Conservation (phyloP, 1,284 basidiomycete species). For the Ustilago nuda region DNA sequence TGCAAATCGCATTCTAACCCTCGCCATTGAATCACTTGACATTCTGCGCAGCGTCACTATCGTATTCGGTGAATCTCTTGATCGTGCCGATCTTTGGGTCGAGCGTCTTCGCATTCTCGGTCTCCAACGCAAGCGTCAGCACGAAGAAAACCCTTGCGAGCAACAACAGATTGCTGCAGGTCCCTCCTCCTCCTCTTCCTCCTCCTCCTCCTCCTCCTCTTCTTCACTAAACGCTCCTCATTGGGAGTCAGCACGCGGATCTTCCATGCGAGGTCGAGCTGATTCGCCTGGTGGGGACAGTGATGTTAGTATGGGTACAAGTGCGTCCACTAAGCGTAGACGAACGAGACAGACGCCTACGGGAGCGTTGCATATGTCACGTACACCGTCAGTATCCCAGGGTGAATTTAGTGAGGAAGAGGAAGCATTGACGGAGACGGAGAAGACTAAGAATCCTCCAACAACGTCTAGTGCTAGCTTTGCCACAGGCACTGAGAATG, state of each 20-base stretch:
- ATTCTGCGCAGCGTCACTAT: slow-evolving; percentile 87
- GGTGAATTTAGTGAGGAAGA: slow-evolving; percentile 39
- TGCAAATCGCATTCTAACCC: slow-evolving; percentile 82
- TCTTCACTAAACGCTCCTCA: slow-evolving; percentile 17
- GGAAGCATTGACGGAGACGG: slow-evolving; percentile 45
- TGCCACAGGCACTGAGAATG: slow-evolving; percentile 13
- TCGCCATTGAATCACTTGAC: slow-evolving; percentile 89
- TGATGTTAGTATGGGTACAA: slow-evolving; percentile 54
- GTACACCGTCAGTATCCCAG: slow-evolving; percentile 33
- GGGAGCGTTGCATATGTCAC: slow-evolving; percentile 44
- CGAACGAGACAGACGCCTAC: slow-evolving; percentile 29
- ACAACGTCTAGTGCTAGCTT: slow-evolving; percentile 15
- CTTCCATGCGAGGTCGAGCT: slow-evolving; percentile 39
- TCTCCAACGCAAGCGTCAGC: slow-evolving; percentile 59
- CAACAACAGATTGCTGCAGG: slow-evolving; percentile 33
- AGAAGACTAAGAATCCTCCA: slow-evolving; percentile 26
- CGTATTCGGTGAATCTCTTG: slow-evolving; percentile 87
- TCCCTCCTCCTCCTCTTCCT: slow-evolving; percentile 17
- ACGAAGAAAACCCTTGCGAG: slow-evolving; percentile 44
- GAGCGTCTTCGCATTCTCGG: slow-evolving; percentile 62
- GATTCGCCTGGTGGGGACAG: slow-evolving; percentile 43
- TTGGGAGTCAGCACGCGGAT: slow-evolving; percentile 50
- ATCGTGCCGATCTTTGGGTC: slow-evolving; percentile 85
- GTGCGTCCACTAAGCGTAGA: slow-evolving; percentile 50
- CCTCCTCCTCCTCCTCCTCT: slow-evolving; percentile 25